A percentile compares a stretch with the other conserved stretches of the same genome.
Conservation (phyloP, 257 asterid species). For the Solanum appendiculatum region DNA sequence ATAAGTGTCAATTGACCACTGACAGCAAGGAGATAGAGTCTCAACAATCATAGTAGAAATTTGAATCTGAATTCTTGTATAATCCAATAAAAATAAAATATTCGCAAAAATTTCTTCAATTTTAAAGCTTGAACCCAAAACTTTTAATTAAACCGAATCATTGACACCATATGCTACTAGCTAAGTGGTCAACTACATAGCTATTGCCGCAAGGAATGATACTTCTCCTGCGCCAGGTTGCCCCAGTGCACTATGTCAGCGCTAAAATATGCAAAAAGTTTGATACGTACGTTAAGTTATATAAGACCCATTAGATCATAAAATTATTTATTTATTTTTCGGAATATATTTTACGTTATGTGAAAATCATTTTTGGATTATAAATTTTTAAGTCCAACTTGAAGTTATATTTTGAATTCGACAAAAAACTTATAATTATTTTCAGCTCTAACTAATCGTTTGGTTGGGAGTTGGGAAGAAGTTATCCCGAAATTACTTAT, state of each 20-base stretch:
- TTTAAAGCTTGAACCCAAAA: not conserved
- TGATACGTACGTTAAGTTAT: not conserved
- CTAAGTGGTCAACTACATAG: not conserved
- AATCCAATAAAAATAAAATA: not conserved
- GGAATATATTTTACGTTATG: fast-evolving
- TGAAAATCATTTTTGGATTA: no score
- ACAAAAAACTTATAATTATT: no score
- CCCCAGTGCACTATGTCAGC: not conserved
- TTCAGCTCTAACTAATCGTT: no score
- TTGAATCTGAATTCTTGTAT: fast-evolving
- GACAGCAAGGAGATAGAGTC: not conserved
- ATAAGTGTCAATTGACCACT: not conserved
- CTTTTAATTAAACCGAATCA: not conserved
- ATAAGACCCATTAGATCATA: not conserved
- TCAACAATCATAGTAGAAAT: not conserved
- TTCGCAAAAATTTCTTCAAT: fast-evolving
- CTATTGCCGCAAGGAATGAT: not conserved
- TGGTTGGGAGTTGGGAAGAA: no score
- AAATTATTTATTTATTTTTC: no score
- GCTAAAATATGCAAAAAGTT: not conserved
- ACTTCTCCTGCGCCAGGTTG: not conserved
- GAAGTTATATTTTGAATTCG: no score
- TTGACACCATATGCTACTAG: not conserved
- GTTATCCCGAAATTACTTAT: no score
- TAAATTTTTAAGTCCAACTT: no score